Base-by-base conservation (phyloP, 371 early-diverging fungal genomes). In the Nematocida ironsii region DNA sequence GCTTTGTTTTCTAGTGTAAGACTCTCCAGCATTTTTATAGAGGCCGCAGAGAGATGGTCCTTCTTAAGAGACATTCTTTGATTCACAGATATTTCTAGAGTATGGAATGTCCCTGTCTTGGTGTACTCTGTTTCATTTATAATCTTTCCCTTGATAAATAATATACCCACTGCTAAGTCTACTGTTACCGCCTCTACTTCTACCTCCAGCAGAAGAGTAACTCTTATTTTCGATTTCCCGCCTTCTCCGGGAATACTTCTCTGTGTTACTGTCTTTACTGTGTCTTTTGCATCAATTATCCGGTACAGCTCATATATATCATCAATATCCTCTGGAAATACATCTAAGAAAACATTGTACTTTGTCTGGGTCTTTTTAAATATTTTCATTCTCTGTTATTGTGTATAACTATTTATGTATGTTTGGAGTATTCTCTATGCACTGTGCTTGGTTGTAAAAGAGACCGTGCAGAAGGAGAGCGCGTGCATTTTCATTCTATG, bases 401-500 rank as follows among this genome's bases (percentile, higher is more conserved):
- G 23, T 57, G 16, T 72, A 7, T 39, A 48, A 61, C 48, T 67
- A 78, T 60, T 70, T 33, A 71, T 71, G 57, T 20, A n/a, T 7
- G 1, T 56, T 39, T 39, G 20, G n/a, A 0, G 18, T 40, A 16
- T 71, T n/a, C 18, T 70, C n/a, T 60, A 20, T n/a, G n/a, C 45
- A 20, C 7, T 55, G 11, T 39, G 50, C 52, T 72, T 76, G 18
- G 23, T 33, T 4, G 16, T 50, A 5, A n/a, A 18, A 9, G 25
- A 23, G 47, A 20, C 56, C 16, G 23, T 42, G 5, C 52, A 47
- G 44, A 80, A 80, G 67, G 69, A 88, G 68, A 86, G 84, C 61
- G 87, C 87, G 4, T 85, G 85, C 11, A 86, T 88, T 33, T 71
- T 88, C 9, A 84, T 87, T 47, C 78, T 88, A 13, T 87, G 87